A percentile compares a stretch with the other conserved stretches of the same genome.
Conservation (phyloP, 2,329 filamentous ascomycete genomes). For the Trichoderma hamatum region DNA sequence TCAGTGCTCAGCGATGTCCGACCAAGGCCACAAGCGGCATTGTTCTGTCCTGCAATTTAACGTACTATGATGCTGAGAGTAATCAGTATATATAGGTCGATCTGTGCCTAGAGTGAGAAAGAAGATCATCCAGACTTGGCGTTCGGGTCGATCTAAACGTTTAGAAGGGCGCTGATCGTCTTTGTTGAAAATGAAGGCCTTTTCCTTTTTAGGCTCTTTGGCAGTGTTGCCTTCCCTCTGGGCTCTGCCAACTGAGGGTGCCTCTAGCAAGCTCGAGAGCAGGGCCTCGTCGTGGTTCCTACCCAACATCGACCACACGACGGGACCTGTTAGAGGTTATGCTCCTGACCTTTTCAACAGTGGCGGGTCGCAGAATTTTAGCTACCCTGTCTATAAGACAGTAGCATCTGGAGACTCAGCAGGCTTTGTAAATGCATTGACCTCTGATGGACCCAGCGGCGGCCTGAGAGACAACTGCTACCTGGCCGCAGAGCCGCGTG, state of each 20-base stretch:
- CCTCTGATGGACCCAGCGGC: constrained; percentile 28
- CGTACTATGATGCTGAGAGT: not conserved
- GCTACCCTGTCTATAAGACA: constrained; percentile 31
- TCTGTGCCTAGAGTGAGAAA: constrained; percentile 12
- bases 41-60: constrained; percentile 18
- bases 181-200: constrained; percentile 23
- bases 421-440: constrained; percentile 25
- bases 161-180: constrained; percentile 17
- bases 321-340: constrained; percentile 30
- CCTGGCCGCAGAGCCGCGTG: constrained; percentile 30
- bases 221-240: constrained; percentile 20
- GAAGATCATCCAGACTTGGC: constrained; percentile 2
- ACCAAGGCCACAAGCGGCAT: not conserved
- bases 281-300: constrained; percentile 31
- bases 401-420: constrained; percentile 24
- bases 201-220: constrained; percentile 23
- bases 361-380: constrained; percentile 25
- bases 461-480: constrained; percentile 30
- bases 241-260: constrained; percentile 19
- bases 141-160: constrained; percentile 9
- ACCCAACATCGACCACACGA: constrained; percentile 31
- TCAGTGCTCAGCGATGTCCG: not conserved
- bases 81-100: constrained; percentile 19
- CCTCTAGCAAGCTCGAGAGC: not conserved
- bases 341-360: constrained; percentile 28